Conservation (phyloP, 192 early-diverging fungal species). For the Fimicolochytrium jonesii region DNA sequence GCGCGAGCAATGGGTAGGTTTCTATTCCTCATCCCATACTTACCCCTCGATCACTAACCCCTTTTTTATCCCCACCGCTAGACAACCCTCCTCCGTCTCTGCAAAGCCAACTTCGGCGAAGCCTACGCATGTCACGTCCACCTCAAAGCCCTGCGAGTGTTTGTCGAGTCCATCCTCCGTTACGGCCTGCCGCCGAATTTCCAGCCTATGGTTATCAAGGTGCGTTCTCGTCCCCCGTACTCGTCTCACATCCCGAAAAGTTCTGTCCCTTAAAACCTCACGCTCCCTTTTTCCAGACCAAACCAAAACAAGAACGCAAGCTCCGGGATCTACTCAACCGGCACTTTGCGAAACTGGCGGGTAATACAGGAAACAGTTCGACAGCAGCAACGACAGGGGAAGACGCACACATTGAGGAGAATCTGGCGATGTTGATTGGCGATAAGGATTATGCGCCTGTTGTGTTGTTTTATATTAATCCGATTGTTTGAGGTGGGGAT, state of each 20-base stretch:
- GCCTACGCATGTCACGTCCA: conserved; percentile 91
- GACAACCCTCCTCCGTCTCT: conserved; percentile 75
- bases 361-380: conserved; percentile 43
- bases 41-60: not conserved
- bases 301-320: conserved; percentile 77
- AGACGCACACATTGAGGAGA: conserved; percentile 85
- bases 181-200: conserved; percentile 98
- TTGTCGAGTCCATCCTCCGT: conserved; percentile 94
- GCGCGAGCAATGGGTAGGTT: conserved; percentile 67
- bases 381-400: conserved; percentile 24
- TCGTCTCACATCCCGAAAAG: not conserved
- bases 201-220: conserved; percentile 66
- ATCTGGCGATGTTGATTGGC: conserved; percentile 63
- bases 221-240: conserved; percentile 10
- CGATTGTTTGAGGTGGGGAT: conserved; percentile 23
- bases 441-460: conserved; percentile 92
- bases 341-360: conserved; percentile 83
- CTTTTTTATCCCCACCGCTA: conserved; percentile 5
- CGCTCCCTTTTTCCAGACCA: conserved; percentile 42
- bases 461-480: conserved; percentile 71
- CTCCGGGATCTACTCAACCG: conserved; percentile 69
- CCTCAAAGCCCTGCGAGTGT: conserved; percentile 88
- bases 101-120: conserved; percentile 93
- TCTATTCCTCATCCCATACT: not conserved
- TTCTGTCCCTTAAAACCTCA: not conserved